Evolutionary conservation across 2,329 filamentous ascomycete species (phyloP).

Genomic region (Nothophoma quercina): DNA sequence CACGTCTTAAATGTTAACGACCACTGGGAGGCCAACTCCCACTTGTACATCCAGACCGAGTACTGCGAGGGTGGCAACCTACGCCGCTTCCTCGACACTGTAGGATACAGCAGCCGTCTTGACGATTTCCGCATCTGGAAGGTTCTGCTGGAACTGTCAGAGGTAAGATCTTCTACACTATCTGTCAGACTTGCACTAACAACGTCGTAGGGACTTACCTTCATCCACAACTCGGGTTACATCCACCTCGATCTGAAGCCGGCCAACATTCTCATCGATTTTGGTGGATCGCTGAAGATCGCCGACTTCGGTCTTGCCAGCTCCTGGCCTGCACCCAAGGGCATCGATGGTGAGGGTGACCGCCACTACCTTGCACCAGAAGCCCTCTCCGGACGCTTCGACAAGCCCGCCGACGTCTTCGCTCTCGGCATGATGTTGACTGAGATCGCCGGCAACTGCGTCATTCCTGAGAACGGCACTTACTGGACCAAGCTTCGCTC

Average conservation of each 20-base stretch:
- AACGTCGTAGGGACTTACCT: constrained; percentile 75
- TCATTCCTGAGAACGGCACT: constrained; percentile 89
- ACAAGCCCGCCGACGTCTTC: constrained; percentile 93
- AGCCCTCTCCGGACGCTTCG: constrained; percentile 83
- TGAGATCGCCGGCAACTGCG: constrained; percentile 92
- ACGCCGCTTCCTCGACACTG: constrained; percentile 81
- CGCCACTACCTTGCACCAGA: constrained; percentile 96
- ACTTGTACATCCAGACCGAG: constrained; percentile 97
- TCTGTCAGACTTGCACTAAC: constrained; percentile 29
- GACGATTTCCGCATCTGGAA: constrained; percentile 99
- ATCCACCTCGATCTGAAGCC: constrained; percentile 88
- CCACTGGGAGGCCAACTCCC: constrained; percentile 84
- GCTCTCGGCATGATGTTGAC: constrained; percentile 93
- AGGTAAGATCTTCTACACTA: constrained; percentile 64
- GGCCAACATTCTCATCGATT: constrained; percentile 82
- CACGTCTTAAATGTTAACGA: constrained; percentile 86
- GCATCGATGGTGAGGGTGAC: constrained; percentile 90
- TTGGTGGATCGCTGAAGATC: constrained; percentile 83
- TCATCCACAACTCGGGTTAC: constrained; percentile 87
- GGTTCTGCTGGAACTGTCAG: constrained; percentile 83
- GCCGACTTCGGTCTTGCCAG: constrained; percentile 87
- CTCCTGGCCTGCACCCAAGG: constrained; percentile 75
- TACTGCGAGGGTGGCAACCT: constrained; percentile 95
- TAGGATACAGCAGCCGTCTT: constrained; percentile 82
- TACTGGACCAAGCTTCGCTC: constrained; percentile 90